Evolutionary conservation across 768 basidiomycete species (phyloP).

Genomic region (Cantharellus anzutake): DNA sequence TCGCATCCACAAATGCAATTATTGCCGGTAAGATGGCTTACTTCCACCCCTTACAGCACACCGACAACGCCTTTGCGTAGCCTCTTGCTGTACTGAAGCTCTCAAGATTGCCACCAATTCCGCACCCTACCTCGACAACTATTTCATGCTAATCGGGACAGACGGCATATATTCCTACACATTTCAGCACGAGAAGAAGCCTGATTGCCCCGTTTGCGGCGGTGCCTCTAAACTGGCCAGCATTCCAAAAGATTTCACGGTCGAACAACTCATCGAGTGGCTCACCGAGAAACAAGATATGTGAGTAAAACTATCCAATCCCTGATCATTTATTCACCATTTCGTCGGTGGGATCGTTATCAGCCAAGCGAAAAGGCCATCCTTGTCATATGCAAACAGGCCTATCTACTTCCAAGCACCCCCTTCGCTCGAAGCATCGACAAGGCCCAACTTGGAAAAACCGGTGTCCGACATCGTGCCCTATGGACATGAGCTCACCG

Average conservation of each 20-base stretch:
- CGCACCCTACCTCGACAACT: conserved; percentile 88
- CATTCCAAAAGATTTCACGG: conserved; percentile 51
- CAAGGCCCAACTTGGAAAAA: conserved; percentile 81
- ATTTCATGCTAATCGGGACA: conserved; percentile 96
- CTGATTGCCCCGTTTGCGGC: conserved; percentile 94
- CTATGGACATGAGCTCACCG: conserved; percentile 59
- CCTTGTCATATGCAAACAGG: conserved; percentile 53
- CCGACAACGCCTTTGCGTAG: conserved; percentile 20
- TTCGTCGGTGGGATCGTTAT: not conserved
- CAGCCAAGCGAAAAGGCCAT: conserved; percentile 96
- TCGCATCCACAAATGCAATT: conserved; percentile 96
- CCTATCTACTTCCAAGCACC: conserved; percentile 90
- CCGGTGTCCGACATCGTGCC: conserved; percentile 64
- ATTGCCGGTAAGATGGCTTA: conserved; percentile 47
- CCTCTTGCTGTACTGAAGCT: conserved; percentile 96
- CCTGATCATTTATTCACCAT: not conserved
- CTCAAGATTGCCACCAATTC: conserved; percentile 96
- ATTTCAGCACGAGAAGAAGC: conserved; percentile 82
- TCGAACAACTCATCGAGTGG: conserved; percentile 78
- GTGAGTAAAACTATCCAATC: conserved; percentile 27
- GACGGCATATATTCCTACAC: conserved; percentile 95
- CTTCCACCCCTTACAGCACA: not conserved
- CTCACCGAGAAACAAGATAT: conserved; percentile 77
- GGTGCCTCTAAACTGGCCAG: conserved; percentile 65
- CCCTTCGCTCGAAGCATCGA: conserved; percentile 73